Base-by-base conservation (phyloP, 2,329 filamentous ascomycete genomes). In the Trichoderma cornu-damae region DNA sequence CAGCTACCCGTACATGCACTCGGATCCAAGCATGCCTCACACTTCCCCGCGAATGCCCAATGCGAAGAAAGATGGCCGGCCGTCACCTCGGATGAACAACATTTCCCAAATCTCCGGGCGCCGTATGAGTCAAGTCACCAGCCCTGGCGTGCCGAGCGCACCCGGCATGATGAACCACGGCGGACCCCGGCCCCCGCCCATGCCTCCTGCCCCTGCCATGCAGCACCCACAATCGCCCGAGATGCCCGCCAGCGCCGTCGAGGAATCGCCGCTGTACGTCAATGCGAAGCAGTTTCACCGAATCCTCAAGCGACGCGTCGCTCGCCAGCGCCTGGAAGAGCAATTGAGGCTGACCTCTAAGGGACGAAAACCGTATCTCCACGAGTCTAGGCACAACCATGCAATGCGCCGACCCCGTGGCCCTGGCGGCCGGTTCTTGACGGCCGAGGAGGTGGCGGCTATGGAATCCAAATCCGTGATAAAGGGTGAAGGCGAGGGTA, bases 211-310 rank as follows among this genome's bases (percentile, higher is more conserved):
- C 7, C 87, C 87, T 68, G 78, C 81, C 61, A 86, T 87, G 73
- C 84, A 84, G 59, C 82, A 83, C 44, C 82, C 84, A 3, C 85
- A 89, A 61, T 93, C 90, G 1, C 89, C 90, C 6, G 92, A 96
- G 69, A 84, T 94, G 66, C 82, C 88, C 1, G 77, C 87, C 3
- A 79, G 81, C 12, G 81, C 82, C 12, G 85, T 86, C 3, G 94
- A 97, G 70, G 94, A 99, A 69, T 93, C 93, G 0, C 94, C 94
- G 0, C 78, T 99, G 1, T 99, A 99, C 66, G 94, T 99, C 67
- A 99, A 99, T 67, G 94, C 94, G 4, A 99, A 99, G 72, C 94
- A 99, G 68, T 99, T 99, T 65, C 94, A 99, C 70, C 88, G 94
- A 24, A 99, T 99, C 48, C 75, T 99, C 55, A 97, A 99, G 78